A percentile compares a stretch with the other conserved stretches of the same genome.
Evolutionary conservation across 139 green algal genomes (phyloP).

Genomic region (Closterium sp.): DNA sequence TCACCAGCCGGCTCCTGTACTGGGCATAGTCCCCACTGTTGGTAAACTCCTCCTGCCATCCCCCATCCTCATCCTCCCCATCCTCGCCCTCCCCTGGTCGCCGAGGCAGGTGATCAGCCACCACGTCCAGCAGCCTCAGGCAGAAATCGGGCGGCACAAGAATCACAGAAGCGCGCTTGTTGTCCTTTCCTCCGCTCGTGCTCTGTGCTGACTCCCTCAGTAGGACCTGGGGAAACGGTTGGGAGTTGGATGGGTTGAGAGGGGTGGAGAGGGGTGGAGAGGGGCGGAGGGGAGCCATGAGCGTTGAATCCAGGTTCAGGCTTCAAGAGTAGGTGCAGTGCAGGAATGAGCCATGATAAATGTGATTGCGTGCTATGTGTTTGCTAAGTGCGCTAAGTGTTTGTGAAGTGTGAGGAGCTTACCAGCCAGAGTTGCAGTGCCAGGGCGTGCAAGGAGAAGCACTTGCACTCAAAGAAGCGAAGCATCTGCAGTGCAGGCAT

Average conservation of each 20-base stretch:
- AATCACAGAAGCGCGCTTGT: background rate
- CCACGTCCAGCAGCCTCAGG: background rate
- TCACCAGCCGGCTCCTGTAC: conserved; percentile 2
- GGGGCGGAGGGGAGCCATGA: background rate
- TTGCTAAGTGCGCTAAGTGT: no score
- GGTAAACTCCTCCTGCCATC: background rate
- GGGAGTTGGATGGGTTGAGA: background rate
- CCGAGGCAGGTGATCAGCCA: background rate
- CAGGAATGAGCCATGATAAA: no score
- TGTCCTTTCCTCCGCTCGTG: background rate
- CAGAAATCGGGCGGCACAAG: background rate
- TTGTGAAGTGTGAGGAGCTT: no score
- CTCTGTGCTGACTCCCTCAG: background rate
- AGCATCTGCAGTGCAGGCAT: background rate
- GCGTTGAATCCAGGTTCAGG: no score
- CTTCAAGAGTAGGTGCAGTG: no score
- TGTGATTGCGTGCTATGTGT: no score
- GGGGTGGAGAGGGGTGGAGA: background rate
- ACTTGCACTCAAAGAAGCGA: background rate
- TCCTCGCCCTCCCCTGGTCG: background rate
- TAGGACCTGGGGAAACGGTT: background rate
- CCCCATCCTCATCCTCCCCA: background rate
- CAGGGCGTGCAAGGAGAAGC: background rate
- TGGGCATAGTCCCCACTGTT: background rate
- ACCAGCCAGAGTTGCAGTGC: background rate